Percentiles rank a stretch among this genome's conserved stretches.
Evolutionary conservation across 2,329 filamentous ascomycete species (phyloP).

Genomic region (Paecilomyces niveus): DNA sequence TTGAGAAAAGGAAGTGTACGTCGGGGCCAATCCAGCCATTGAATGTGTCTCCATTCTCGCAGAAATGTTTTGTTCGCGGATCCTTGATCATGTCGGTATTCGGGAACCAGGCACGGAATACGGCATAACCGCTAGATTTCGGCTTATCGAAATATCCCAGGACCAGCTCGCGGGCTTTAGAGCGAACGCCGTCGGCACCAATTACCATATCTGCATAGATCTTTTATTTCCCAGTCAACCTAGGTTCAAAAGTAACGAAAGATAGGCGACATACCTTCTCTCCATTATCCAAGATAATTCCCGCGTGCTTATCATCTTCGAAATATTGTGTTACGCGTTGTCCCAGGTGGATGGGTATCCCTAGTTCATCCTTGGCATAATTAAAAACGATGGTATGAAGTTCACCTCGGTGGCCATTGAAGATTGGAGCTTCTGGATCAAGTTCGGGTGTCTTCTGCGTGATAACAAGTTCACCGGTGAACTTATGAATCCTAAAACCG

Average conservation of each 20-base stretch:
- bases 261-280: constrained; percentile 27
- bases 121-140: constrained; percentile 23
- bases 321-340: constrained; percentile 48
- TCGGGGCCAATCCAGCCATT: constrained; percentile 48
- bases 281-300: constrained; percentile 45
- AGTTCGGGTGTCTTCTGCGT: constrained; percentile 45
- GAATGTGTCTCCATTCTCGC: constrained; percentile 46
- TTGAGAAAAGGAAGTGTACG: constrained; percentile 37
- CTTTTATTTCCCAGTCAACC: neutral
- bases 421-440: constrained; percentile 45
- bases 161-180: constrained; percentile 45
- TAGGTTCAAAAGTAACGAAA: neutral
- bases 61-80: constrained; percentile 40
- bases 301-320: constrained; percentile 45
- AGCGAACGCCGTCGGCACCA: constrained; percentile 50
- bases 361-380: constrained; percentile 48
- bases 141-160: constrained; percentile 27
- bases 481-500: constrained; percentile 58
- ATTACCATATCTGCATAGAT: constrained; percentile 44
- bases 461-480: constrained; percentile 53
- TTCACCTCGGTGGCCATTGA: constrained; percentile 57
- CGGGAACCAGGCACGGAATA: constrained; percentile 19
- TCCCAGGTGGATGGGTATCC: constrained; percentile 50
- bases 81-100: constrained; percentile 15
- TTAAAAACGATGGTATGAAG: constrained; percentile 54